Evolutionary conservation across 352 stramenopile genomes (phyloP).

Genomic region (Pilasporangium apinafurcum): DNA sequence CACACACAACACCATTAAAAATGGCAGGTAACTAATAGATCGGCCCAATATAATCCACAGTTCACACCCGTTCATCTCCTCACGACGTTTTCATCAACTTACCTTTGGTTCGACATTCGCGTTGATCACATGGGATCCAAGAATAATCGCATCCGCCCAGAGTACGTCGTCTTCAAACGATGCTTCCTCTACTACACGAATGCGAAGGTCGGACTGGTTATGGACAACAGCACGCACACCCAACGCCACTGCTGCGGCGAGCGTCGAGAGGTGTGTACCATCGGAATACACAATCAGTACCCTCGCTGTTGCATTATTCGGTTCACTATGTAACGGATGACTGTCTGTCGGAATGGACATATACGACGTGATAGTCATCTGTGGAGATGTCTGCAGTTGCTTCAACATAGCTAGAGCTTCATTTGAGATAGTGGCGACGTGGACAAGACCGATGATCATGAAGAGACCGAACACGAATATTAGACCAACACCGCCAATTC

Average conservation of each 20-base stretch:
- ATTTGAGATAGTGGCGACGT: no score
- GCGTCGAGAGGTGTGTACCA: conserved; percentile 61
- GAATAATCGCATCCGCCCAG: conserved; percentile 79
- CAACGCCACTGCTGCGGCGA: conserved; percentile 55
- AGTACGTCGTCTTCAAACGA: conserved; percentile 78
- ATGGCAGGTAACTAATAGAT: neutral
- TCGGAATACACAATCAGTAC: conserved; percentile 74
- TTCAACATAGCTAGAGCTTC: no score
- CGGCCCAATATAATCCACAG: neutral
- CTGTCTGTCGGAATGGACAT: no score
- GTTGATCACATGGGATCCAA: conserved; percentile 83
- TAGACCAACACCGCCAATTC: no score
- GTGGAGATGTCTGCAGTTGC: no score
- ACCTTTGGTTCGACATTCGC: conserved; percentile 85
- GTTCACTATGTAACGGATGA: no score
- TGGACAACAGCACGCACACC: conserved; percentile 32
- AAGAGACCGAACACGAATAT: no score
- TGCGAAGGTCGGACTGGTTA: conserved; percentile 30
- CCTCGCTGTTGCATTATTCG: no score
- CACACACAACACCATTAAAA: neutral
- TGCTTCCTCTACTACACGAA: conserved; percentile 45
- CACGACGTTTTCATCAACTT: neutral
- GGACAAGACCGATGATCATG: no score
- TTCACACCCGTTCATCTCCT: neutral
- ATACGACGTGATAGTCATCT: no score